Conservation (phyloP, 1,139 yeast species). For the Tardiomyces digboiensis region DNA sequence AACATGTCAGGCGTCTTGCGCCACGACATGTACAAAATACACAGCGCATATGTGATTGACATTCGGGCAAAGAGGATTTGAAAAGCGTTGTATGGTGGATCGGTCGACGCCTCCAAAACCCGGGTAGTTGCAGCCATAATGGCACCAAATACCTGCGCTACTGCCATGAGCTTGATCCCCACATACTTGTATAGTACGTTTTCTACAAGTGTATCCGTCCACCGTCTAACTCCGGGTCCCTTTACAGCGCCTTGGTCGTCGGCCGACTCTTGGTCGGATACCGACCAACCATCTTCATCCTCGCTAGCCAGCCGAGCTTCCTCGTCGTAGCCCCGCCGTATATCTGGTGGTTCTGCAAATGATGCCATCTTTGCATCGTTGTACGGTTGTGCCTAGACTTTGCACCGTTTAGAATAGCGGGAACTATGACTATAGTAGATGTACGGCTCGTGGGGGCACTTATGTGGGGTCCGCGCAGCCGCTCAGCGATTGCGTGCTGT, state of each 20-base stretch:
- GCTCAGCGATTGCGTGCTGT: too few species aligned
- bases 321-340: neutral
- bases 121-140: slow-evolving; percentile 71
- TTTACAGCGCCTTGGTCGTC: neutral
- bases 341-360: neutral
- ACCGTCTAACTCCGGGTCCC: neutral
- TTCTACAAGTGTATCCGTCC: neutral
- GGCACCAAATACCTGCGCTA: slow-evolving; percentile 57
- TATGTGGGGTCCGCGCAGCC: too few species aligned
- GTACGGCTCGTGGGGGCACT: too few species aligned
- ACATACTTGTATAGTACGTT: slow-evolving; percentile 9
- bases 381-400: too few species aligned
- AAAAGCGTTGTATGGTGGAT: slow-evolving; percentile 59
- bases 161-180: slow-evolving; percentile 16
- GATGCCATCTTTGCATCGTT: too few species aligned
- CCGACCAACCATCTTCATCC: neutral
- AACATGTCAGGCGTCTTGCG: slow-evolving; percentile 48
- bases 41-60: slow-evolving; percentile 56
- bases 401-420: too few species aligned
- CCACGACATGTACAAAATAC: slow-evolving; percentile 43
- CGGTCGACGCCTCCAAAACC: slow-evolving; percentile 54
- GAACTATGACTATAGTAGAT: too few species aligned
- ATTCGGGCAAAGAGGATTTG: slow-evolving; percentile 72
- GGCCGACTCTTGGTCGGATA: neutral
- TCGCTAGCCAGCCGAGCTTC: neutral